Evolutionary conservation across 2,329 filamentous ascomycete species (phyloP), one percentile per base, ranked within the genome.

Genomic region (Sporothrix protearum): DNA sequence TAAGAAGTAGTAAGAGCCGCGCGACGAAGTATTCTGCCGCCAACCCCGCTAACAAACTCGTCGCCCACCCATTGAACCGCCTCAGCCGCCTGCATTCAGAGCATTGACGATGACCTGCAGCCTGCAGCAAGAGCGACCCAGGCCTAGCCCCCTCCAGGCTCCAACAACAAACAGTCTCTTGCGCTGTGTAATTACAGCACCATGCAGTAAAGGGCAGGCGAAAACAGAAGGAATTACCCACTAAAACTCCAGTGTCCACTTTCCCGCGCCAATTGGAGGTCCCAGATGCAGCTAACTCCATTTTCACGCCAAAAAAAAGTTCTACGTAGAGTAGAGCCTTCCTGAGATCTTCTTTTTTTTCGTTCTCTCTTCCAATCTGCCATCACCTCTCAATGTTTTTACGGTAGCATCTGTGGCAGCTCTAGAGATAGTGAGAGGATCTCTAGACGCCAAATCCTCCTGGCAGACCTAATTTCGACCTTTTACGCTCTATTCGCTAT

Each of bases 381-480:
- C 55, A 45, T 68, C 47, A 47, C 68, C 70, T 75, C 76, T 86
- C 85, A 87, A 89, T 89, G 87, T 86, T 81, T 81, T 78, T 79
- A 78, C 86, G 89, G 86, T 92, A 95, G 92, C 85, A 89, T 82
- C 83, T 81, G 84, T 85, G 85, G 83, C 81, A 86, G 89, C 88
- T 92, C 89, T 91, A 90, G 91, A 89, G 90, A 90, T 90, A 87
- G 85, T 89, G 88, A 88, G 87, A 90, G 86, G 84, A 87, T 91
- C 89, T 91, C 89, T 91, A 90, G 89, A 87, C 88, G 88, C 85
- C 85, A 85, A 78, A 86, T 85, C 84, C 84, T 25, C 70, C 71
- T 75, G 68, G 71, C 69, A 64, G 71, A 64, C 73, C 73, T 72
- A 77, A 78, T 55, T 47, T 39, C 70, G 71, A 79, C 57, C 64